Evolutionary conservation across 2,329 filamentous ascomycete species (phyloP), one percentile per base, ranked within the genome.

Genomic region (Diaporthe citri): DNA sequence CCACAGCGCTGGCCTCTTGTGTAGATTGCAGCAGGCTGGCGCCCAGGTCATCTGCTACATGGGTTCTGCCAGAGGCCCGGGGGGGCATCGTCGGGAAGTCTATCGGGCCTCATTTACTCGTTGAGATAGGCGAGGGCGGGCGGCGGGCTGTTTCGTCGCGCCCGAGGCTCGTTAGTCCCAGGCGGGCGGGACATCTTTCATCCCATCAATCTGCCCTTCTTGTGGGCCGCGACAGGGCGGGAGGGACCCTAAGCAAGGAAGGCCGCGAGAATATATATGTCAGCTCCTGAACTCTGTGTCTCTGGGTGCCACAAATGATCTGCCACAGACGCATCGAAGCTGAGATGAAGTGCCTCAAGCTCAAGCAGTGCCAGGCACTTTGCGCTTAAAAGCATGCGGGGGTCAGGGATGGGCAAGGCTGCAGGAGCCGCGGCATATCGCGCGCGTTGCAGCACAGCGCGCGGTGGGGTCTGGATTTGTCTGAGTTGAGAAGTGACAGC

Each of bases 171-270:
- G 48, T 69, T 69, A 55, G 64, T 28, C n/a, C 64, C 31, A 51
- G 15, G 34, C 22, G 41, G 28, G 70, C 70, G 70, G 70, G 70
- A 55, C 56, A 72, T 62, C 56, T 52, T 72, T 72, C 70, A 41
- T 51, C 70, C 70, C 70, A 72, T n/a, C 7, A 51, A 39, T 7
- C 34, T 52, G 70, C 55, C 59, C 13, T 34, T 8, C 4, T 12
- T 31, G 43, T 39, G 56, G 46, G 31, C n/a, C 28, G 70, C 2
- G 34, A 39, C 41, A 52, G 28, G 3, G 43, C 41, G 31, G 15
- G 31, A 39, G 31, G 15, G 59, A 28, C 22, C 39, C 20, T 10
- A 41, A n/a, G 12, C 25, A 36, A 71, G 39, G 39, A 25, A 41
- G 36, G 39, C 9, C 20, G 22, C 2, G 39, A 46, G 25, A 17